Evolutionary conservation across 2,329 filamentous ascomycete genomes (phyloP), one percentile per base, ranked within the genome.

Genomic region (Fusarium miscanthi): DNA sequence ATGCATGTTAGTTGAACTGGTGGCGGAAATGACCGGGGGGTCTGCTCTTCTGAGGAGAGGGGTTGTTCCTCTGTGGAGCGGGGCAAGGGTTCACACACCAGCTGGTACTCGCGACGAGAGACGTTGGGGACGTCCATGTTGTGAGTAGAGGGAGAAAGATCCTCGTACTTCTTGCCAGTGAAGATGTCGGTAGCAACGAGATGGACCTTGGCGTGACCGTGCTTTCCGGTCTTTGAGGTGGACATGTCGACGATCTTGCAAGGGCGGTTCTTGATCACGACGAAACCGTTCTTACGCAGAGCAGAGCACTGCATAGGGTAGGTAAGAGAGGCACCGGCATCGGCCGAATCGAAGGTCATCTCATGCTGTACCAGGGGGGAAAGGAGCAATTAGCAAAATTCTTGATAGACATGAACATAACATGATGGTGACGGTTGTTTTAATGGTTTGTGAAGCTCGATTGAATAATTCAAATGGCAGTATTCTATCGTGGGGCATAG

Each of bases 231-330:
- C 95, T 99, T 99, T 86, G 96, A 99, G 89, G 96, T 99, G 79
- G 94, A 97, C 97, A 99, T 99, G 84, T 99, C 96, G 86, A 98
- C 94, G 81, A 99, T 99, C 93, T 98, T 99, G 95, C 96, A 99
- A 81, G 96, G 97, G 81, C 96, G 96, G 87, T 89, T 88, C 92
- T 99, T 99, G 89, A 99, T 98, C 85, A 95, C 92, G 85, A 99
- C 96, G 90, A 93, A 92, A 78, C 96, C 95, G 92, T 97, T 97
- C 95, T 99, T 98, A 85, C 96, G 93, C 90, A 99, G 91, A 82
- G 97, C 95, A 88, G 97, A 99, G 88, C 96, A 99, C 91, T 99
- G 96, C 94, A 97, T 97, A 80, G 96, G 96, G 89, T 84, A 98
- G 83, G 96, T 99, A 82, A 88, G 83, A 79, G 96, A 98, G 81